phyloP scores from a whole-genome alignment of 225 moss, liverwort and hornwort genomes.

The Physcomitrellopsis africana region DNA sequence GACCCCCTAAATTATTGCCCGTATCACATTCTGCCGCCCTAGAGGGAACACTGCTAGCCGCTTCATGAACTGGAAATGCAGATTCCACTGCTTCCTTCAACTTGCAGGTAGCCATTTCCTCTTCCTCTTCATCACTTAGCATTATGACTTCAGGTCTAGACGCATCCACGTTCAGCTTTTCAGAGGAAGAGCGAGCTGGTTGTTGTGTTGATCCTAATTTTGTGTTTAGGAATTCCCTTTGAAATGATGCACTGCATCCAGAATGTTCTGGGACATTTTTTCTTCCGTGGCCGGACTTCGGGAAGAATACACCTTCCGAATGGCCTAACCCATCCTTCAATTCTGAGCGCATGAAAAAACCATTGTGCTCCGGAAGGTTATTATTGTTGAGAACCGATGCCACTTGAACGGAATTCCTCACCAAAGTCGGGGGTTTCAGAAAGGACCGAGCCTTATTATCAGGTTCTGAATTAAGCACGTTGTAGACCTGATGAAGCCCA shows the following conservation, averaged over 20 bases:
- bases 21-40: conserved; percentile 18
- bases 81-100: conserved; percentile 33
- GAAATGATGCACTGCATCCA: conserved; percentile 13
- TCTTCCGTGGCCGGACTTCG: conserved; percentile 37
- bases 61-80: conserved; percentile 24
- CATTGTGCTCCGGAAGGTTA: neutral
- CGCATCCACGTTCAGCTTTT: conserved; percentile 24
- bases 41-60: conserved; percentile 6
- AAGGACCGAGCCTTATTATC: conserved; percentile 9
- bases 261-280: neutral
- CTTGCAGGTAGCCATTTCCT: conserved; percentile 39
- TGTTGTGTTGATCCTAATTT: conserved; percentile 27
- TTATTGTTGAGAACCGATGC: conserved; percentile 16
- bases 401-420: conserved; percentile 25
- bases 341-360: conserved; percentile 23
- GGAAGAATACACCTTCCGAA: conserved; percentile 29
- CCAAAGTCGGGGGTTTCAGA: neutral
- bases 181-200: conserved; percentile 14
- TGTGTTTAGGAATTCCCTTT: neutral
- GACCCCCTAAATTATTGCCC: conserved; percentile 14
- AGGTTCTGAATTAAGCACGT: conserved; percentile 21
- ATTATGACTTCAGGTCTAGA: conserved; percentile 35
- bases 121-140: conserved; percentile 60
- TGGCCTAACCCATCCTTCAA: conserved; percentile 21
- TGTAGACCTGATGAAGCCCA: conserved; percentile 11